Evolutionary conservation across 2,329 filamentous ascomycete genomes (phyloP), one percentile per base, ranked within the genome.

Genomic region (Hypomyces rosellus): DNA sequence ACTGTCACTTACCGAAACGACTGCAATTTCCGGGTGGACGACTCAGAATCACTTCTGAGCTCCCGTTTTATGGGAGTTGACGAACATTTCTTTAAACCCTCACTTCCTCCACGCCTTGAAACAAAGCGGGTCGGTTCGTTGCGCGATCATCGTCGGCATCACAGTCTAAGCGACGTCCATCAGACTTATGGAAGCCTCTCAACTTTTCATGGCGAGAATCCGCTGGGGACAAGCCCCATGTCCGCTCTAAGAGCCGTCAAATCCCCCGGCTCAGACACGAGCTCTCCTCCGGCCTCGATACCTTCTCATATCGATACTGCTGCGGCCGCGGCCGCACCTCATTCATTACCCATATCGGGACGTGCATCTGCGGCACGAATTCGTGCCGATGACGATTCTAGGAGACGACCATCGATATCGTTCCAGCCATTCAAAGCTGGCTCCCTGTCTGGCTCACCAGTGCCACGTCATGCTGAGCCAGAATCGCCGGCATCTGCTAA

Each of bases 401-500:
- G 77, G 48, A 80, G 90, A 59, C 82, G 89, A 48, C 85, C 88
- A 6, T 96, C 89, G 0, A 81, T 96, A 18, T 95, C 89, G 1
- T 96, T 96, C 61, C 89, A 95, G 59, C 91, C 92, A 0, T 99
- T 99, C 74, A 99, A 99, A 69, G 89, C 91, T 13, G 92, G 92
- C 11, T 95, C 92, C 1, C 74, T 97, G n/a, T 95, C 91, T 2
- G 89, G 88, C 4, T 96, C 91, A 4, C 92, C 91, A 0, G 65
- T 76, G n/a, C 71, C 72, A 25, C 72, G 76, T 30, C 64, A 72
- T 6, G 63, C 68, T 2, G 78, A 81, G 12, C 65, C 69, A 13
- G 79, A 81, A 45, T 63, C 73, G 2, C 76, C 80, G 13, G 71
- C 75, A 33, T 85, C 82, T 3, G 77, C 80, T 2, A 73, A 75